Percentiles rank a stretch among this genome's conserved stretches.
Evolutionary conservation across 306 rosid species (phyloP).

Genomic region (Lablab purpureus): DNA sequence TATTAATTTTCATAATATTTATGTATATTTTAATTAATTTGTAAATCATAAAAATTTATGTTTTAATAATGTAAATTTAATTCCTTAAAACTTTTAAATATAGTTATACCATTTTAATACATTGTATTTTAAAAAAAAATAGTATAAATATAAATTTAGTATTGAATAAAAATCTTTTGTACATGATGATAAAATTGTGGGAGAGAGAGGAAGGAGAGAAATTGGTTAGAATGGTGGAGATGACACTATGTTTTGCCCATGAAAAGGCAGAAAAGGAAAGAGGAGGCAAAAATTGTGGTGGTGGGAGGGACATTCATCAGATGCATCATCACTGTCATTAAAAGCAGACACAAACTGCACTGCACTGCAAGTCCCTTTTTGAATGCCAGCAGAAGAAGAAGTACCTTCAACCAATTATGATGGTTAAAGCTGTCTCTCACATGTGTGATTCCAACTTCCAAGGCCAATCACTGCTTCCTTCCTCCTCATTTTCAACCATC

Average conservation of each 20-base stretch:
- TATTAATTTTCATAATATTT: no score
- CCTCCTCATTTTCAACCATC: neutral
- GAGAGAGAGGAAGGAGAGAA: no score
- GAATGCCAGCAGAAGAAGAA: neutral
- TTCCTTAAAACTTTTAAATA: no score
- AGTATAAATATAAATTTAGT: no score
- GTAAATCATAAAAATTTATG: no score
- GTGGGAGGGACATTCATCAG: neutral
- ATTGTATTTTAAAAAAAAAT: no score
- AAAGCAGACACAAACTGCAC: neutral
- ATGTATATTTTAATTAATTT: no score
- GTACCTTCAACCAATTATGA: constrained; percentile 7
- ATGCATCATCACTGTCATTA: constrained; percentile 10
- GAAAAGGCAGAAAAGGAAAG: neutral
- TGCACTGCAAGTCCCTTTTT: neutral
- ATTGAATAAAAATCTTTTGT: no score
- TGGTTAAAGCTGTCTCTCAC: constrained; percentile 14
- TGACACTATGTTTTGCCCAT: neutral
- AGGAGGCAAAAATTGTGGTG: neutral
- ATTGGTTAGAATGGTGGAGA: no score
- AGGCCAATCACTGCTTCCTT: neutral
- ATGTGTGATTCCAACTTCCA: constrained; percentile 12
- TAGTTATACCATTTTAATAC: no score
- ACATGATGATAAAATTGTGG: no score
- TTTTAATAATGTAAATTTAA: no score